Evolutionary conservation across 768 basidiomycete species (phyloP).

Genomic region (Daedalea quercina): DNA sequence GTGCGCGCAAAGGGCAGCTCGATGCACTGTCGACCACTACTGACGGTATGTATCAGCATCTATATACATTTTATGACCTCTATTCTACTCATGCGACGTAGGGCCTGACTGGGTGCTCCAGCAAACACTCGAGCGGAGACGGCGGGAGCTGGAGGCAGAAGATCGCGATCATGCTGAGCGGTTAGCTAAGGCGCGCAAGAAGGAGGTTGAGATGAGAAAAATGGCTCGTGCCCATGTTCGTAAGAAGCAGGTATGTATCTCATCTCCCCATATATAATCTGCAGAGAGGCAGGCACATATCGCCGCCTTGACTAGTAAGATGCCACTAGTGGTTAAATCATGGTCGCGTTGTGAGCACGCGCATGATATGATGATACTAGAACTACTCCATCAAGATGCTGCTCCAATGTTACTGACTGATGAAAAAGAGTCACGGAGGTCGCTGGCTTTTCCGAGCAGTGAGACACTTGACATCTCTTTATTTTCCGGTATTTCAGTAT

Average conservation of each 20-base stretch:
- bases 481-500: too few relatives aligned
- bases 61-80: not conserved
- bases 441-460: too few relatives aligned
- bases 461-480: too few relatives aligned
- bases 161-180: constrained; percentile 59
- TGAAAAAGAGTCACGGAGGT: too few relatives aligned
- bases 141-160: constrained; percentile 59
- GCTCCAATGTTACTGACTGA: too few relatives aligned
- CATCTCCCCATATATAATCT: too few relatives aligned
- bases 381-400: too few relatives aligned
- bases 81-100: constrained; percentile 12
- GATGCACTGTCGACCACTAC: constrained; percentile 25
- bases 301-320: too few relatives aligned
- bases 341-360: too few relatives aligned
- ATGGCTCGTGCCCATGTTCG: constrained; percentile 48
- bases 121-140: constrained; percentile 60
- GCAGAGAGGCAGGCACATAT: too few relatives aligned
- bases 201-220: constrained; percentile 49
- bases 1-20: constrained; percentile 62
- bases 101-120: constrained; percentile 73
- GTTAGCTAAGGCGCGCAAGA: constrained; percentile 52
- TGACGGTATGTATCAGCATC: constrained; percentile 12
- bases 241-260: constrained; percentile 51
- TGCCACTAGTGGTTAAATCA: too few relatives aligned
- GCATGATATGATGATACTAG: too few relatives aligned